Base-by-base conservation (phyloP, 139 green algal species). In the Volvox reticuliferus region DNA sequence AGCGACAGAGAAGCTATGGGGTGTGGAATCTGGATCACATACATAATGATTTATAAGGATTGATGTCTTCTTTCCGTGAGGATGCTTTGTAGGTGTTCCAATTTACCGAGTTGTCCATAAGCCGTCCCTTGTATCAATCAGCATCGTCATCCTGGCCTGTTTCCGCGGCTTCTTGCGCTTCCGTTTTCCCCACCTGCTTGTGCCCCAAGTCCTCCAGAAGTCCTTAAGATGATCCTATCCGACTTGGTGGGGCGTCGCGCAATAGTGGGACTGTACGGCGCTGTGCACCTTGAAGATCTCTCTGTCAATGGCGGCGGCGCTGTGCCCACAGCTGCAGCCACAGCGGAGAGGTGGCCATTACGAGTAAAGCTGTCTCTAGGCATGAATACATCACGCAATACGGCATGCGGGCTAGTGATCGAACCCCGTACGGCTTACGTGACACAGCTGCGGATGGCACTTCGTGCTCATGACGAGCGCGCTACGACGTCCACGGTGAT, bases 231-330 rank as follows among this genome's bases (percentile, higher is more conserved):
- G 36, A 63, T 84, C 78, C 3, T 35, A 18, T 30, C 78, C 36
- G 35, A 84, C 20, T 18, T 84, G 36, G 17, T 1, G 22, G 36
- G 5, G 21, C 82, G 82, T 2, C 62, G 21, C 12, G n/a, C 82
- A 19, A 19, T 87, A 33, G 82, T 87, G 30, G 82, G 61, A 19
- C 0, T 87, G 18, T 87, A 87, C 30, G 82, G 82, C 30, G 82
- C 82, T 1, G 62, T 62, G 24, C 63, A 36, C 78, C 78, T 84
- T 9, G 78, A 44, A 61, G 32, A 26, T 55, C 44, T 55, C 65
- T 73, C 65, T 12, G 65, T 24, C 2, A 28, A 73, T 73, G 65
- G 32, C 78, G 37, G 22, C 36, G 32, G 1, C 32, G 30, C 76
- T 61, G 76, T 30, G 14, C 2, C 76, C 76, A 24, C 33, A 67